Evolutionary conservation across 2,329 filamentous ascomycete species (phyloP), one percentile per base, ranked within the genome.

Genomic region (Pseudocercospora fuligena): DNA sequence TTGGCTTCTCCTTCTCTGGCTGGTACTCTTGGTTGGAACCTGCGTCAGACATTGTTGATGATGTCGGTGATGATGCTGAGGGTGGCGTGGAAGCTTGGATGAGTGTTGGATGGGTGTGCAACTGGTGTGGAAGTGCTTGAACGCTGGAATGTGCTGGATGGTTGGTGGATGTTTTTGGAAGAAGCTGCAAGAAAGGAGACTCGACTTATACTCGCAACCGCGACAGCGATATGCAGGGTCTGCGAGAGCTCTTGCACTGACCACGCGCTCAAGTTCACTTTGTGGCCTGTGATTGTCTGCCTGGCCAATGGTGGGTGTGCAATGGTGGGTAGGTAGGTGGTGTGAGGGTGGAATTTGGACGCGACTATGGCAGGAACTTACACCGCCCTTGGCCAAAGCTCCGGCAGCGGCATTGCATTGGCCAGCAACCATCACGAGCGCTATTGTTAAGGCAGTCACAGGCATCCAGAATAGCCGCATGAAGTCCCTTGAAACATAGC

Each of bases 151-250:
- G 56, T 27, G 14, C 12, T 43, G 31, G 56, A 23, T 14, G 29
- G n/a, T 29, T 43, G 31, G 56, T 58, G 56, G 31, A 29, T 56
- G 51, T 31, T 31, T 27, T 56, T 57, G 56, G 56, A 58, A 58
- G 56, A 58, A 43, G 56, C n/a, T 43, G 56, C 56, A 33, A 58
- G 33, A 33, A 21, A 36, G 31, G 31, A 58, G 16, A 33, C 31
- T 36, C 36, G 19, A 19, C 56, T 43, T 58, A 58, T 43, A 58
- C 56, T 58, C 31, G 31, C 56, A 19, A 29, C 14, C 4, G 27
- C 53, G 53, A 33, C 56, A 14, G 56, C 56, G 56, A 25, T 58
- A 58, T 58, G 27, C 56, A 58, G 51, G 51, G 51, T 56, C 51
- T n/a, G 21, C 27, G 12, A 27, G 56, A 58, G 56, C 29, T 43